phyloP scores from a whole-genome alignment of 176 grass and related monocot genomes.

The Musa troglodytarum region DNA sequence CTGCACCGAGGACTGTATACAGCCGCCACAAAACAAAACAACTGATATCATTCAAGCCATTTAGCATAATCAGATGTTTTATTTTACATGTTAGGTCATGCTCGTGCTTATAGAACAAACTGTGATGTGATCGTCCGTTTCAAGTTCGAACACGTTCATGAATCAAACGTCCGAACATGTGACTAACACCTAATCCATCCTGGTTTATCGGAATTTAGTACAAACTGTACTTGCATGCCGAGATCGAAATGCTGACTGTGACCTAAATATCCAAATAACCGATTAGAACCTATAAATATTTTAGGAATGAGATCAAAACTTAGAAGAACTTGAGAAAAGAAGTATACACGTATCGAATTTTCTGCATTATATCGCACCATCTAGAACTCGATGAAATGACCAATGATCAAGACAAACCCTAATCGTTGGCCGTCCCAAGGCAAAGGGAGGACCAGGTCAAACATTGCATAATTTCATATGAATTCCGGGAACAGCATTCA shows the following conservation, averaged over 20 bases:
- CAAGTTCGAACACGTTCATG: not conserved
- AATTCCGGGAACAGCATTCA: not conserved
- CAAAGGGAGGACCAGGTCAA: not conserved
- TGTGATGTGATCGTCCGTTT: not conserved
- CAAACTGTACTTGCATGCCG: not conserved
- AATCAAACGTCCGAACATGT: not conserved
- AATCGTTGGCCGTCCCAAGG: not conserved
- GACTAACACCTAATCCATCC: not conserved
- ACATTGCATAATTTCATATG: not conserved
- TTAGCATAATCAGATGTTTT: too few relatives aligned
- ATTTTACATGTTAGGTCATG: too few relatives aligned
- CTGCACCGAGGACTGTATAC: not conserved
- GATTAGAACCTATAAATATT: too few relatives aligned
- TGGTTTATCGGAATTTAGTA: not conserved
- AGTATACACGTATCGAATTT: not conserved
- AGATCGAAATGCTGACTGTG: too few relatives aligned
- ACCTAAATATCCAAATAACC: too few relatives aligned
- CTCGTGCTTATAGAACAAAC: not conserved
- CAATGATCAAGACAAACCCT: not conserved
- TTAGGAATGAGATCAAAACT: too few relatives aligned
- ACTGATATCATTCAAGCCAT: too few relatives aligned
- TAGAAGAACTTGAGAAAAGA: too few relatives aligned
- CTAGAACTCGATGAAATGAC: not conserved
- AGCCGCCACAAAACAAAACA: not conserved
- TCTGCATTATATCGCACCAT: not conserved